Conservation (phyloP, 345 rosid genomes). For the Laguncularia racemosa region DNA sequence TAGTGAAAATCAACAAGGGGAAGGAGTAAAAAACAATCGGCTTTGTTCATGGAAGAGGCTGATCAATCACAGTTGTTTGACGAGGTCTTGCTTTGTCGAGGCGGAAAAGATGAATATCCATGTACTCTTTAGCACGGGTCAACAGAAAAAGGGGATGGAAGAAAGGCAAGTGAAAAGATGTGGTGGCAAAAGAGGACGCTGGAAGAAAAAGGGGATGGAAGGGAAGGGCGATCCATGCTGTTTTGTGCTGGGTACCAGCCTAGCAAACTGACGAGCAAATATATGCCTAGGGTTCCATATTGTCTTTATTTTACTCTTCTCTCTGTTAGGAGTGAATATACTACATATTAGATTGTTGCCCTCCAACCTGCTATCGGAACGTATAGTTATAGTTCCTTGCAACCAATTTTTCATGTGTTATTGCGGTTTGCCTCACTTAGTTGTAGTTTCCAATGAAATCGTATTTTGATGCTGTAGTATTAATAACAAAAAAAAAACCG, state of each 20-base stretch:
- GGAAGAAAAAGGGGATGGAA: conserved; percentile 60
- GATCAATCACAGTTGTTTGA: conserved; percentile 32
- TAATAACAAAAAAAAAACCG: no score
- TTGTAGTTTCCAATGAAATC: no score
- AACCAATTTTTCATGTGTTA: neutral
- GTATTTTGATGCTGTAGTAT: no score
- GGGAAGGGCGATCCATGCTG: conserved; percentile 61
- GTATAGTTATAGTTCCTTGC: no score
- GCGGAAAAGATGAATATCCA: conserved; percentile 8
- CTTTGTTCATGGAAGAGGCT: conserved; percentile 32
- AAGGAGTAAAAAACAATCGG: conserved; percentile 43
- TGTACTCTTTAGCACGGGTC: neutral
- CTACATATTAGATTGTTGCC: no score
- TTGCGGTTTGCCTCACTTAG: neutral
- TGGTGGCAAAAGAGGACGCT: conserved; percentile 14
- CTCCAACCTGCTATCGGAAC: no score
- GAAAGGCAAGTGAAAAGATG: no score
- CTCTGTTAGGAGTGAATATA: no score
- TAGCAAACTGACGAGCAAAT: conserved; percentile 4
- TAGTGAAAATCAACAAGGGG: no score
- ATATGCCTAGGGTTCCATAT: neutral
- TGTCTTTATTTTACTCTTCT: no score
- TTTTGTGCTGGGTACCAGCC: conserved; percentile 58
- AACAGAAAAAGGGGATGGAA: neutral
- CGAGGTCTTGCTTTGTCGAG: conserved; percentile 26